Base-by-base conservation (phyloP, 192 early-diverging fungal genomes). In the Chytriomyces hyalinus region DNA sequence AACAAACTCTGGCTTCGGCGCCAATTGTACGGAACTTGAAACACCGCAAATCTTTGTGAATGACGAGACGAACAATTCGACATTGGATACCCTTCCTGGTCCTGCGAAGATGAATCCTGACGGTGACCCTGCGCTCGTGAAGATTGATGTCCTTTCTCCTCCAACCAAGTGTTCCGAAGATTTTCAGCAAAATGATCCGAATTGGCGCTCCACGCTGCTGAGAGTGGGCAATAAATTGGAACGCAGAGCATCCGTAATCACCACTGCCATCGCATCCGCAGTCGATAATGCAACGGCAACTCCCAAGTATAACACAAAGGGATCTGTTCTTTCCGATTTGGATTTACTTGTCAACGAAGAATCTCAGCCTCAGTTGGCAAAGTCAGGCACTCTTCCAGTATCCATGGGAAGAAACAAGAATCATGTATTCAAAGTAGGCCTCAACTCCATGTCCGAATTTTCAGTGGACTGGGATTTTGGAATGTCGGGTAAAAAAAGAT, bases 371-470 rank as follows among this genome's bases (percentile, higher is more conserved):
- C 63, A 22, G 24, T 15, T 43, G 63, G 0, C 26, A 43, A 26
- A 20, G 11, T 13, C 36, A 43, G 36, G 15, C 3, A 65, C 2
- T 28, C 24, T 28, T 22, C 36, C 11, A 50, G 45, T 67, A 10
- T 20, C 10, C 20, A 3, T 57, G 50, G 48, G 48, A 47, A 46
- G 43, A 43, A 49, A n/a, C 7, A 9, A 62, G 22, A 5, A 5
- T n/a, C 44, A 47, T 20, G 7, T 73, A 45, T 60, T 53, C 47
- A n/a, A 24, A 5, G 24, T 24, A 28, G 73, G 73, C 1, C 48
- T 75, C n/a, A 75, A 75, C 66, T 36, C 73, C 17, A 22, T 60
- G 65, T 82, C 78, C 3, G 10, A 47, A 10, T 80, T 80, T n/a
- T 26, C 28, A 43, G 75, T 67, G 5, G 11, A 46, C 17, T 78